Base-by-base conservation (phyloP, 352 stramenopile genomes). In the Thraustotheca clavata region DNA sequence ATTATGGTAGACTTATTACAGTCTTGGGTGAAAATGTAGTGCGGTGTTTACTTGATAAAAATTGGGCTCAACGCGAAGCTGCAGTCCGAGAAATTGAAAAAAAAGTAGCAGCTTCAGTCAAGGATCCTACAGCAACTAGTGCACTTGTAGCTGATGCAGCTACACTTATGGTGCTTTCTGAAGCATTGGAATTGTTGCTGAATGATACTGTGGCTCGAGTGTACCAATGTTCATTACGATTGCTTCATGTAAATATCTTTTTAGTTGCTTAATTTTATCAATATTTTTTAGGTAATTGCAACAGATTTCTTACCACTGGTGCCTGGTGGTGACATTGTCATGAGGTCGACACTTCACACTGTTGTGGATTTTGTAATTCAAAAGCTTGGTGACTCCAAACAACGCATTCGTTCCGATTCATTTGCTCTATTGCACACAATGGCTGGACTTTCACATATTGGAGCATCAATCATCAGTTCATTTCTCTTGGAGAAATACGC, bases 31-130 rank as follows among this genome's bases (percentile, higher is more conserved):
- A 91, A 59, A 71, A 79, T 8, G 65, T 92, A 0, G 78, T 89
- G n/a, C 79, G 83, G 1, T 92, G 83, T 67, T 59, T 92, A 5
- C 66, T 92, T 1, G 83, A 92, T 62, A 92, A 92, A 22, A 79
- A 76, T 1, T 92, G 83, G 83, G 76, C 83, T 18, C 81, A 87
- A 22, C 74, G 83, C 1, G 83, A 92, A 41, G 78, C 80, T 5
- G 83, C 81, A 1, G 70, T 92, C 26, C 81, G 83, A 4, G 81
- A 91, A 36, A 75, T 92, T 3, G 81, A 92, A 40, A 81, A 80
- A 4, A 72, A 81, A 29, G 77, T 92, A 0, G 55, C 86, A 0
- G 79, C 75, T 29, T 83, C 76, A 16, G 71, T 67, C 0, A 89
- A 73, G 55, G 20, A 24, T 24, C 22, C 49, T 18, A 24, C 18